Conservation (phyloP, 2,329 filamentous ascomycete species). For the Phoma herbarum region DNA sequence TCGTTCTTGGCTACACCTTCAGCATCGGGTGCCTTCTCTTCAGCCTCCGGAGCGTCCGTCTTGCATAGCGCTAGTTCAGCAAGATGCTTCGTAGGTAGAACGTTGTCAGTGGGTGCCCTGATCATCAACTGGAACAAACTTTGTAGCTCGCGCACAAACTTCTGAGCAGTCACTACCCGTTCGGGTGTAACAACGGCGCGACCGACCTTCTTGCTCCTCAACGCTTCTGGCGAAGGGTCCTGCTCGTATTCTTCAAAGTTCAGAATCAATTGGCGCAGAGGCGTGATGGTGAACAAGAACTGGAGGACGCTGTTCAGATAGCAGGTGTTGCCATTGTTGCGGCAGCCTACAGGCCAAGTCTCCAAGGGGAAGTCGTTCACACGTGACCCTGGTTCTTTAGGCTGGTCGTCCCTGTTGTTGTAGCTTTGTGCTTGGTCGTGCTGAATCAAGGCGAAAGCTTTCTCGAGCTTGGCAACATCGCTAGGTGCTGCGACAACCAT, state of each 20-base stretch:
- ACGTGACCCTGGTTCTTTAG: conserved; percentile 27
- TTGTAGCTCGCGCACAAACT: conserved; percentile 78
- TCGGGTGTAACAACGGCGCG: conserved; percentile 70
- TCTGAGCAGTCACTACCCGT: conserved; percentile 69
- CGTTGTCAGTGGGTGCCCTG: conserved; percentile 66
- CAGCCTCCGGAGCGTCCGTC: conserved; percentile 54
- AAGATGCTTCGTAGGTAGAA: conserved; percentile 77
- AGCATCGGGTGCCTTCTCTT: conserved; percentile 54
- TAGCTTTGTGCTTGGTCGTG: conserved; percentile 40
- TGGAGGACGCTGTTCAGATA: conserved; percentile 97
- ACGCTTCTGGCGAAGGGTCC: conserved; percentile 68
- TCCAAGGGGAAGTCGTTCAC: conserved; percentile 48
- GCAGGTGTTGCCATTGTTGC: conserved; percentile 97
- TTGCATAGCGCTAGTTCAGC: conserved; percentile 80
- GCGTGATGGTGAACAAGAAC: conserved; percentile 89
- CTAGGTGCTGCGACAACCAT: conserved; percentile 53
- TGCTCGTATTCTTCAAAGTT: conserved; percentile 77
- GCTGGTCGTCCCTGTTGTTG: conserved; percentile 24
- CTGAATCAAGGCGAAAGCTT: conserved; percentile 58
- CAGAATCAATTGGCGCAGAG: conserved; percentile 81
- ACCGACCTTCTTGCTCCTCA: conserved; percentile 77
- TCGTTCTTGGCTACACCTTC: conserved; percentile 54
- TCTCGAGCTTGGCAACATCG: conserved; percentile 56
- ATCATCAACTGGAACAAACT: conserved; percentile 76
- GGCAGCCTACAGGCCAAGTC: conserved; percentile 80